These are phyloP conservation scores for Hypholoma sublateritium DNA, from an alignment of 768 basidiomycete genomes.

Conservation along the genomic window DNA sequence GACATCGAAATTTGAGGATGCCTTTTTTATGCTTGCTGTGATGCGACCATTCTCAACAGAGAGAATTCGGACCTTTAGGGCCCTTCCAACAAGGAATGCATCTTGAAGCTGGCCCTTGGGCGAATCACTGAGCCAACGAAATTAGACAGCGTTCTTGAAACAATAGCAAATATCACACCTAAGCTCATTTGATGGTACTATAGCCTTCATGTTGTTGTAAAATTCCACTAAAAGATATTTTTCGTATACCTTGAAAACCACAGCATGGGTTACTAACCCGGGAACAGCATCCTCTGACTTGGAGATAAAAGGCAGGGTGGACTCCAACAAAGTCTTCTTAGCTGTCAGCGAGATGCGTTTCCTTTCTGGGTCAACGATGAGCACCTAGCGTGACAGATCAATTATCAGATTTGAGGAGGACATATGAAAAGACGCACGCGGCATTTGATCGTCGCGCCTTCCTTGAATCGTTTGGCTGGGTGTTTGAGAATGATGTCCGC, in stretches of 20 bases:
- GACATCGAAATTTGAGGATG: conserved; percentile 46
- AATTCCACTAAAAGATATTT: conserved; percentile 86
- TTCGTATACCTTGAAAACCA: conserved; percentile 80
- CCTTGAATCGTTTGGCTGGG: conserved; percentile 87
- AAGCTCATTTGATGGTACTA: conserved; percentile 78
- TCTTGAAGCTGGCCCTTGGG: conserved; percentile 53
- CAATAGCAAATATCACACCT: conserved; percentile 47
- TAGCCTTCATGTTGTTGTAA: conserved; percentile 84
- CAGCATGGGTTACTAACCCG: conserved; percentile 77
- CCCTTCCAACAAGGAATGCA: conserved; percentile 76
- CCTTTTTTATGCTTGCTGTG: conserved; percentile 86
- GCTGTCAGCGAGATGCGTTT: conserved; percentile 85
- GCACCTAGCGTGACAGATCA: conserved; percentile 48
- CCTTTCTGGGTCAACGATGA: conserved; percentile 77
- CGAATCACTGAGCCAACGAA: conserved; percentile 55
- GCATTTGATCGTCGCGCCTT: conserved; percentile 80
- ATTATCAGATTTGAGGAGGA: conserved; percentile 5
- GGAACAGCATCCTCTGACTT: conserved; percentile 64
- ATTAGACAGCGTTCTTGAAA: conserved; percentile 1
- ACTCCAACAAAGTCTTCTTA: conserved; percentile 87
- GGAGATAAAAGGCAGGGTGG: conserved; percentile 68
- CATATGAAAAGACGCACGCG: conserved; percentile 49
- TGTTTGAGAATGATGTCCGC: conserved; percentile 95
- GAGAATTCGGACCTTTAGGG: conserved; percentile 81
- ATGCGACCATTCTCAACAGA: conserved; percentile 64